These are phyloP conservation scores for Jamesozyma gamospora DNA, from an alignment of 805 yeast genomes.

Conservation along the genomic window DNA sequence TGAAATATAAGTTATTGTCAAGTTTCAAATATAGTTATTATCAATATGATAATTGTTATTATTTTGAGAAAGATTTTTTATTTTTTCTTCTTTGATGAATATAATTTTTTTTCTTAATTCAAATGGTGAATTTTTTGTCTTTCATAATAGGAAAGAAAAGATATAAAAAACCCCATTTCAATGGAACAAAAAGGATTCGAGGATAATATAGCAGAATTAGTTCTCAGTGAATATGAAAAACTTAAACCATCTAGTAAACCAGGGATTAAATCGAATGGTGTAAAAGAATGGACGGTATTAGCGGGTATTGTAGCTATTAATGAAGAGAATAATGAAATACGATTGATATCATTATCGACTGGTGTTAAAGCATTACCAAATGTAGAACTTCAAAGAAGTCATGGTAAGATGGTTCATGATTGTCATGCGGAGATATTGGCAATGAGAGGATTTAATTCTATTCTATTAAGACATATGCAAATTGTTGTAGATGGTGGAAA, in stretches of 20 bases:
- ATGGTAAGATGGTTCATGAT: constrained; percentile 71
- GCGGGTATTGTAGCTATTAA: constrained; percentile 54
- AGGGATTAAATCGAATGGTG: constrained; percentile 47
- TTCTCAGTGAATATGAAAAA: constrained; percentile 23
- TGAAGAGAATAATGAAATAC: constrained; percentile 16
- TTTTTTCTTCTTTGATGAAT: too few species aligned
- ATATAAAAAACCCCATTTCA: too few species aligned
- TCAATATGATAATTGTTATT: too few species aligned
- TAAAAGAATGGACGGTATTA: constrained; percentile 73
- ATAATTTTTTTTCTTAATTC: too few species aligned
- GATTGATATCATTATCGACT: constrained; percentile 50
- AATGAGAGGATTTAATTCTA: constrained; percentile 58
- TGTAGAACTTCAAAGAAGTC: constrained; percentile 28
- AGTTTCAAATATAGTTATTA: too few species aligned
- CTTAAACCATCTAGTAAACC: constrained; percentile 47
- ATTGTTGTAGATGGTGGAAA: constrained; percentile 6
- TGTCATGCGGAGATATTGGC: constrained; percentile 82
- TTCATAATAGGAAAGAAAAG: too few species aligned
- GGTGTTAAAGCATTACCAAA: constrained; percentile 79
- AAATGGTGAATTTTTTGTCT: too few species aligned
- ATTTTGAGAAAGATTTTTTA: too few species aligned
- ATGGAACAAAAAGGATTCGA: constrained; percentile 4
- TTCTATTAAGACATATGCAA: constrained; percentile 40
- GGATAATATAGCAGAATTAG: constrained; percentile 12
- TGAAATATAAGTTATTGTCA: too few species aligned